phyloP scores from a whole-genome alignment of 2,329 filamentous ascomycete genomes.

The Sporothrix globosa region DNA sequence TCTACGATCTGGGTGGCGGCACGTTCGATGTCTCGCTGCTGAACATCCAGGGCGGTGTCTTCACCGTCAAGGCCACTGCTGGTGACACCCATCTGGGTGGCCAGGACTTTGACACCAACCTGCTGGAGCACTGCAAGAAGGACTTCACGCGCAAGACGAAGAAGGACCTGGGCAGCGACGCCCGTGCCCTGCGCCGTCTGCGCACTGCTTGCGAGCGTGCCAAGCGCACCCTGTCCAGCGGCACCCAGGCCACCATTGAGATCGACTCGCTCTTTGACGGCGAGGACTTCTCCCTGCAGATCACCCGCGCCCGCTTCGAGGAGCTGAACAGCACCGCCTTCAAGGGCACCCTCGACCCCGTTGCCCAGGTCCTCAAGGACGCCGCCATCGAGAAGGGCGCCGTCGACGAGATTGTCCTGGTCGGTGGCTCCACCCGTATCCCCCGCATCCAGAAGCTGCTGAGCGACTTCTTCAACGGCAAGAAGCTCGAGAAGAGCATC shows the following conservation, averaged over 20 bases:
- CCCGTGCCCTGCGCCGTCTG: conserved; percentile 92
- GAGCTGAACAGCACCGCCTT: conserved; percentile 97
- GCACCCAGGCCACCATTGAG: conserved; percentile 95
- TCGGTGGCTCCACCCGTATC: conserved; percentile 98
- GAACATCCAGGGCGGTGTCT: conserved; percentile 98
- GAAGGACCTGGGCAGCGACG: conserved; percentile 72
- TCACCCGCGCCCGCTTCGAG: conserved; percentile 98
- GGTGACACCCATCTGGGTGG: conserved; percentile 97
- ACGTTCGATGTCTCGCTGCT: conserved; percentile 98
- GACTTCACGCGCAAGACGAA: conserved; percentile 57
- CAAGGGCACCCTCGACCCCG: conserved; percentile 88
- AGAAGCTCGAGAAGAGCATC: conserved; percentile 99
- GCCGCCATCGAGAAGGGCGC: conserved; percentile 82
- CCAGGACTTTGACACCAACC: conserved; percentile 94
- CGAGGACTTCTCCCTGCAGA: conserved; percentile 94
- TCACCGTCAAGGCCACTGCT: conserved; percentile 97
- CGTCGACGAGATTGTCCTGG: conserved; percentile 98
- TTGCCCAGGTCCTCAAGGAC: conserved; percentile 96
- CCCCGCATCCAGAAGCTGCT: conserved; percentile 98
- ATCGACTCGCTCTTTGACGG: conserved; percentile 98
- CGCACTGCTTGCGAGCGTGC: conserved; percentile 98
- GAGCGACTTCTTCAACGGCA: conserved; percentile 98
- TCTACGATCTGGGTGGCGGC: conserved; percentile 99
- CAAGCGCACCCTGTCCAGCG: conserved; percentile 97
- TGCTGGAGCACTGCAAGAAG: conserved; percentile 95